Evolutionary conservation across 2,329 filamentous ascomycete species (phyloP).

Genomic region (Cladosporium sp.): DNA sequence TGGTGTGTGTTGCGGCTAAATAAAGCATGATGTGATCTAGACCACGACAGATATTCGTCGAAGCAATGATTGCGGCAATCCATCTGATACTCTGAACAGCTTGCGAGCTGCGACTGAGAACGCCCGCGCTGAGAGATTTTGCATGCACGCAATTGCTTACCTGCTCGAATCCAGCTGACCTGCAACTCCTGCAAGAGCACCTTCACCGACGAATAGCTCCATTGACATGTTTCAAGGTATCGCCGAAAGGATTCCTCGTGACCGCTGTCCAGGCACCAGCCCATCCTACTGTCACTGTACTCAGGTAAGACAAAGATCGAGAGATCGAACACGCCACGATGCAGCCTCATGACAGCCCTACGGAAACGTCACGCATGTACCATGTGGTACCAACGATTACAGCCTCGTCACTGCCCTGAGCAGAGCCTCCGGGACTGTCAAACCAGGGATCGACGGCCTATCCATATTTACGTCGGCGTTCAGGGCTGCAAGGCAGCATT

Average conservation of each 20-base stretch:
- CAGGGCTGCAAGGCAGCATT: not conserved
- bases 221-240: not conserved
- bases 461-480: not conserved
- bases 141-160: not conserved
- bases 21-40: too few species aligned
- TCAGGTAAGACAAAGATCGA: not conserved
- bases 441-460: not conserved
- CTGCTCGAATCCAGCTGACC: not conserved
- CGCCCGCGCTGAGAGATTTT: not conserved
- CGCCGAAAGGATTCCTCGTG: not conserved
- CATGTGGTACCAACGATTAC: slow-evolving; percentile 1
- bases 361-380: not conserved
- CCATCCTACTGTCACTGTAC: not conserved
- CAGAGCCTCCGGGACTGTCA: not conserved
- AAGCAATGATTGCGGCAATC: not conserved
- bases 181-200: not conserved
- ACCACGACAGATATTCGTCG: too few species aligned
- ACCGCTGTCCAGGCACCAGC: not conserved
- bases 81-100: too few species aligned
- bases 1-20: too few species aligned
- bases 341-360: not conserved
- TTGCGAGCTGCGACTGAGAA: not conserved
- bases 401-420: slow-evolving; percentile 8
- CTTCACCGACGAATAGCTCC: not conserved
- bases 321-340: not conserved